Evolutionary conservation across 2,329 filamentous ascomycete species (phyloP).

Genomic region (Blumeria hordei): DNA sequence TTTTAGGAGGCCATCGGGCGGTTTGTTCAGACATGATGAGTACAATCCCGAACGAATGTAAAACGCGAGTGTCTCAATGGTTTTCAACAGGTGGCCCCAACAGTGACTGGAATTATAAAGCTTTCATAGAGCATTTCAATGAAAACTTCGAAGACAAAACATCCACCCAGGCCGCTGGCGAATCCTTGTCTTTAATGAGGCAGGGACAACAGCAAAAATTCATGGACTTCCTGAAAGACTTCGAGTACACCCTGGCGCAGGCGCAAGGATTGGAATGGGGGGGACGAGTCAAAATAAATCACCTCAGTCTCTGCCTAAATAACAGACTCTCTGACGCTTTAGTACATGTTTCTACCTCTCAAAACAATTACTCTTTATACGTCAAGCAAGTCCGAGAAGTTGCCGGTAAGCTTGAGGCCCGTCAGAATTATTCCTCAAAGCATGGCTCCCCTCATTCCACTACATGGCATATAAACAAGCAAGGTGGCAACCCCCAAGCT

Average conservation of each 20-base stretch:
- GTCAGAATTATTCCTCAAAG: background rate
- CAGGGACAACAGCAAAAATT: background rate
- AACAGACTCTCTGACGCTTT: slow-evolving; percentile 2
- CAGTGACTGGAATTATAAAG: background rate
- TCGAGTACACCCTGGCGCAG: background rate
- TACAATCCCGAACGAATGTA: background rate
- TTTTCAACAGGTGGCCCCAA: background rate
- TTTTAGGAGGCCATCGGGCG: background rate
- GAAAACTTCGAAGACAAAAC: background rate
- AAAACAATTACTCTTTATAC: background rate
- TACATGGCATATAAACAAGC: background rate
- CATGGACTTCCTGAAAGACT: background rate
- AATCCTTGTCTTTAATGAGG: background rate
- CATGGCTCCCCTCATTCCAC: background rate
- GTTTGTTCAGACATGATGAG: background rate
- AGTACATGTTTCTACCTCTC: background rate
- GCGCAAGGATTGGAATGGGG: background rate
- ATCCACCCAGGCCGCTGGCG: background rate
- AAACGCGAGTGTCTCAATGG: background rate
- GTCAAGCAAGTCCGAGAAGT: background rate
- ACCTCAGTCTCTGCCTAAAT: background rate
- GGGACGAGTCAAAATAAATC: background rate
- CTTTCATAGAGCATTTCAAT: background rate
- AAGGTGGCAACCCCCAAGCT: background rate
- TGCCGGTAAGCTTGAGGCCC: background rate